Conservation (phyloP, 192 early-diverging fungal species). For the Thamnidium elegans region DNA sequence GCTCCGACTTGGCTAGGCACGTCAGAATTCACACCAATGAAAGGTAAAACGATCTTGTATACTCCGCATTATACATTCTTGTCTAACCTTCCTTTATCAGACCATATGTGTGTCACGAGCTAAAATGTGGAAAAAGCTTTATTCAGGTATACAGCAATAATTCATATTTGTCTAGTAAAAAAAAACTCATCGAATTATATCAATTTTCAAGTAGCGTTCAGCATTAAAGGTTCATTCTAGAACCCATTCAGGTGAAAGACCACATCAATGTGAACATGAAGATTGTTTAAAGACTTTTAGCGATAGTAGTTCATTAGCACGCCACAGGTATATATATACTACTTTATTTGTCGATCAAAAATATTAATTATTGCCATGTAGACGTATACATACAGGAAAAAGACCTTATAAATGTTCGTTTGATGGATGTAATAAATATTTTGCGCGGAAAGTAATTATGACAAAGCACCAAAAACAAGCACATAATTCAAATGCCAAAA, state of each 20-base stretch:
- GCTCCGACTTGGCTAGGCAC: conserved; percentile 73
- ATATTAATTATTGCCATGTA: background rate
- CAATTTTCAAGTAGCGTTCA: conserved; percentile 51
- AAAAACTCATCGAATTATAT: conserved; percentile 6
- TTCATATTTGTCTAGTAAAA: background rate
- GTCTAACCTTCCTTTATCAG: conserved; percentile 31
- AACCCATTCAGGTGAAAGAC: conserved; percentile 74
- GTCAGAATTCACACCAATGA: conserved; percentile 76
- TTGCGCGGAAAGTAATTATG: conserved; percentile 49
- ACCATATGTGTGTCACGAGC: conserved; percentile 63
- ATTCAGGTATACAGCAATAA: conserved; percentile 52
- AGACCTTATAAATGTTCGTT: conserved; percentile 60
- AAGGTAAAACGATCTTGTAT: conserved; percentile 35
- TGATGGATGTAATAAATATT: conserved; percentile 45
- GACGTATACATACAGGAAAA: conserved; percentile 71
- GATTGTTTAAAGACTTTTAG: conserved; percentile 74
- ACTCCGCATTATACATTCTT: background rate
- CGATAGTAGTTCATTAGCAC: conserved; percentile 70
- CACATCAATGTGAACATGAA: conserved; percentile 63
- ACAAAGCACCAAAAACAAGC: conserved; percentile 42
- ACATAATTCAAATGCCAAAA: conserved; percentile 21
- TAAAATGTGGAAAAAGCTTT: conserved; percentile 71
- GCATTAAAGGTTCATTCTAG: conserved; percentile 77
- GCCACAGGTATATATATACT: conserved; percentile 50
- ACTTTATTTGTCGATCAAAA: background rate